Base-by-base conservation (phyloP, 148 eudicot genomes). In the Diospyros lotus region DNA sequence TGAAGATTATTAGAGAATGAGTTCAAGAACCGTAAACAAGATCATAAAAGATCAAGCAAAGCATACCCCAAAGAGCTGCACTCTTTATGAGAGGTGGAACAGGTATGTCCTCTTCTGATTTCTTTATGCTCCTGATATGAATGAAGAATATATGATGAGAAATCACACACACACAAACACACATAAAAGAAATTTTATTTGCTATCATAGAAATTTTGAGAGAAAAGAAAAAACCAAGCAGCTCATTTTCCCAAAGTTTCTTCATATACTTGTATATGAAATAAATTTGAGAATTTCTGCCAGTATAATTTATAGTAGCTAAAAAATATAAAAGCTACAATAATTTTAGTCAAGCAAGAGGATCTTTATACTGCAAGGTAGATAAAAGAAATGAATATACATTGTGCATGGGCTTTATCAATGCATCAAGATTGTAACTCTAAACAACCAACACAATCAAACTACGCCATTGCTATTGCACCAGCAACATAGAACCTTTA, bases 51-150 rank as follows among this genome's bases (percentile, higher is more conserved):
- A 66, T 3, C 70, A 50, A 77, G 61, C 80, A 54, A 64, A 42
- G 79, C 87, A 11, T 89, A 89, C 93, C 93, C 93, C 93, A 89
- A 9, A 89, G 90, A 76, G 87, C 90, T 63, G 93, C 93, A 81
- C 89, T 89, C 80, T 87, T 87, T 59, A 89, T 68, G 14, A 89
- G 86, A 74, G 92, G 90, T 13, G 92, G 92, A 15, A 89, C 83
- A 40, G 90, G 90, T 69, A 89, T n/a, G 60, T 89, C 93, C 77
- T 89, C 87, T 44, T 89, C 93, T 13, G 93, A 89, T 75, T 89
- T 85, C 70, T 75, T 89, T n/a, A 89, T 77, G 81, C 50, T 89
- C 89, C 90, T 89, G 82, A 46, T 43, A 46, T 17, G 65, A 40
- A 66, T 28, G 40, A 76, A 68, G 10, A 64, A 48, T 42, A 53